Evolutionary conservation across 2,329 filamentous ascomycete genomes (phyloP).

Genomic region (Ceratocystiopsis brevicomis): DNA sequence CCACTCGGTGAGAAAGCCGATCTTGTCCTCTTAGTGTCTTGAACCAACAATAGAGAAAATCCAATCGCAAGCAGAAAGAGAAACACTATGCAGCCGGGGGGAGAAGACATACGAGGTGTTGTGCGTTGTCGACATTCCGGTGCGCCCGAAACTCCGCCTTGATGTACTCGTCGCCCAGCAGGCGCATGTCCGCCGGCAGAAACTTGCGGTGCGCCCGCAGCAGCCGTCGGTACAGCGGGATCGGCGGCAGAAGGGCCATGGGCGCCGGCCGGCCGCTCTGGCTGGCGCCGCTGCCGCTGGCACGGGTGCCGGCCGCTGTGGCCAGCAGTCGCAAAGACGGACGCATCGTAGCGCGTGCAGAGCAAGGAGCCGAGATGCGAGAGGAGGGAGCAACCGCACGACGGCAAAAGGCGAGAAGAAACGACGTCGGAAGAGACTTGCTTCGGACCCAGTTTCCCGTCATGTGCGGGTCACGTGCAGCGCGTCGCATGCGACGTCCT

Average conservation of each 20-base stretch:
- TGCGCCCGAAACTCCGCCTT: slow-evolving; percentile 85
- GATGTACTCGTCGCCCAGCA: slow-evolving; percentile 82
- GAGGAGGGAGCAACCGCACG: no score
- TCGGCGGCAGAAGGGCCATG: slow-evolving; percentile 63
- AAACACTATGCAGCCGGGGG: neutral
- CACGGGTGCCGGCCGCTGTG: neutral
- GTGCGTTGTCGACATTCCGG: slow-evolving; percentile 66
- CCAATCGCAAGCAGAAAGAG: neutral
- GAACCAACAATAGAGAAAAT: neutral
- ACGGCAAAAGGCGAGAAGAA: no score
- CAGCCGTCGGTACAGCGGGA: slow-evolving; percentile 75
- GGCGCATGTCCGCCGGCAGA: slow-evolving; percentile 52
- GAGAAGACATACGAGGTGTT: slow-evolving; percentile 53
- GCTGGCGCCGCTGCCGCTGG: slow-evolving; percentile 8
- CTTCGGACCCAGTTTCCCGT: no score
- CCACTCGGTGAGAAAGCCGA: slow-evolving; percentile 93
- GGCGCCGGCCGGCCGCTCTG: slow-evolving; percentile 17
- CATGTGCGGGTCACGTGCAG: no score
- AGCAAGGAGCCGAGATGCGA: no score
- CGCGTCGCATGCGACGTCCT: no score
- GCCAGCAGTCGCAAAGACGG: slow-evolving; percentile 3
- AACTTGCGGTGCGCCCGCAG: slow-evolving; percentile 71
- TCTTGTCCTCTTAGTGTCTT: slow-evolving; percentile 28
- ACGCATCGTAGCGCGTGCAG: neutral
- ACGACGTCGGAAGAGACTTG: no score